Conservation (phyloP, 1,139 yeast species). For the Magnusiomyces suaveolens region DNA sequence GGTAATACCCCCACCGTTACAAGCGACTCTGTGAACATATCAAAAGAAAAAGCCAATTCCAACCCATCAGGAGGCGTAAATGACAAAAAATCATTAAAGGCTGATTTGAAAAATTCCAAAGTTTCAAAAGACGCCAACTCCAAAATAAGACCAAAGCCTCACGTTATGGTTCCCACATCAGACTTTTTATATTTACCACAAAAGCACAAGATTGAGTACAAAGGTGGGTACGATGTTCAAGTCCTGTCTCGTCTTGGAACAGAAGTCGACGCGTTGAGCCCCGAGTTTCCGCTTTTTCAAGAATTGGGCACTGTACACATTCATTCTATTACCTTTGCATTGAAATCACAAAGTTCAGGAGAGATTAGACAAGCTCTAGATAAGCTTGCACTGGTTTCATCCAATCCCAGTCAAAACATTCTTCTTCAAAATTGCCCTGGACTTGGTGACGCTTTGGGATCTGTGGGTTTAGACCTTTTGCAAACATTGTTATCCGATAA, state of each 20-base stretch:
- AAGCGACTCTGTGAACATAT: too few relatives aligned
- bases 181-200: slow-evolving; percentile 56
- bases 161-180: slow-evolving; percentile 15
- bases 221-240: slow-evolving; percentile 64
- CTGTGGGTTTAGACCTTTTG: slow-evolving; percentile 19
- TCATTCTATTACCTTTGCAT: slow-evolving; percentile 69
- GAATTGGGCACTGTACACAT: slow-evolving; percentile 78
- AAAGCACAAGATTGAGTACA: slow-evolving; percentile 42
- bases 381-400: slow-evolving; percentile 68
- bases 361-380: slow-evolving; percentile 72
- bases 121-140: slow-evolving; percentile 12
- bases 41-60: not conserved
- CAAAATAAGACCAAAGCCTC: slow-evolving; percentile 17
- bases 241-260: slow-evolving; percentile 61
- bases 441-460: slow-evolving; percentile 24
- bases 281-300: slow-evolving; percentile 80
- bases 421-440: slow-evolving; percentile 49
- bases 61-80: slow-evolving; percentile 19
- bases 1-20: too few relatives aligned
- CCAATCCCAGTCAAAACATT: slow-evolving; percentile 60
- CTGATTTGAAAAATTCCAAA: not conserved
- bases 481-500: slow-evolving; percentile 3
- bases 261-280: slow-evolving; percentile 71
- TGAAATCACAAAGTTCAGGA: slow-evolving; percentile 48
- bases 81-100: slow-evolving; percentile 15